Conservation (phyloP, 164 flowering plant genomes). For the Aristolochia contorta region DNA sequence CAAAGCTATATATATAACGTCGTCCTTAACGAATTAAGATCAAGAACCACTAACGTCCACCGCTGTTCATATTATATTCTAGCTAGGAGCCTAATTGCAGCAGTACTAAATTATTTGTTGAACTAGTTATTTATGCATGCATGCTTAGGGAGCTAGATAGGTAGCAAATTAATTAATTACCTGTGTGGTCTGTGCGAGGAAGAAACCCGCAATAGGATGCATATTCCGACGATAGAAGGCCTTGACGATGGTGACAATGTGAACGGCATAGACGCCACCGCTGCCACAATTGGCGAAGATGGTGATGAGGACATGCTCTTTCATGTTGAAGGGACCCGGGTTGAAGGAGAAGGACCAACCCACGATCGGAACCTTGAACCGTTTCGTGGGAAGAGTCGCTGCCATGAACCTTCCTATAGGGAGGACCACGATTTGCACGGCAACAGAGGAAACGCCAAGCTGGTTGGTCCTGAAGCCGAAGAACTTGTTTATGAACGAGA, state of each 20-base stretch:
- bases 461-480: slow-evolving; percentile 5
- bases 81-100: too few relatives aligned
- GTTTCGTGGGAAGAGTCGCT: slow-evolving; percentile 1
- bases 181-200: background rate
- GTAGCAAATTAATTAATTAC: too few relatives aligned
- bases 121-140: too few relatives aligned
- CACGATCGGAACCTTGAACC: background rate
- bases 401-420: slow-evolving; percentile 11
- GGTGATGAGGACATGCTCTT: slow-evolving; percentile 14
- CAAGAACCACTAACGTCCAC: too few relatives aligned
- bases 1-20: too few relatives aligned
- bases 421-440: slow-evolving; percentile 8
- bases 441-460: slow-evolving; percentile 1
- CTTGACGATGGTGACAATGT: slow-evolving; percentile 4
- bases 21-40: too few relatives aligned
- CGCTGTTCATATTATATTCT: too few relatives aligned
- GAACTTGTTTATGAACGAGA: slow-evolving; percentile 8
- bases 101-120: too few relatives aligned
- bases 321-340: slow-evolving; percentile 14
- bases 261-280: slow-evolving; percentile 1
- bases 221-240: slow-evolving; percentile 1
- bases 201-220: slow-evolving; percentile 2
- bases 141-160: too few relatives aligned
- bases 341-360: slow-evolving; percentile 8
- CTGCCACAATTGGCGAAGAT: slow-evolving; percentile 9